Evolutionary conservation across 2,329 filamentous ascomycete species (phyloP), one percentile per base, ranked within the genome.

Genomic region (Penicillium sp.): DNA sequence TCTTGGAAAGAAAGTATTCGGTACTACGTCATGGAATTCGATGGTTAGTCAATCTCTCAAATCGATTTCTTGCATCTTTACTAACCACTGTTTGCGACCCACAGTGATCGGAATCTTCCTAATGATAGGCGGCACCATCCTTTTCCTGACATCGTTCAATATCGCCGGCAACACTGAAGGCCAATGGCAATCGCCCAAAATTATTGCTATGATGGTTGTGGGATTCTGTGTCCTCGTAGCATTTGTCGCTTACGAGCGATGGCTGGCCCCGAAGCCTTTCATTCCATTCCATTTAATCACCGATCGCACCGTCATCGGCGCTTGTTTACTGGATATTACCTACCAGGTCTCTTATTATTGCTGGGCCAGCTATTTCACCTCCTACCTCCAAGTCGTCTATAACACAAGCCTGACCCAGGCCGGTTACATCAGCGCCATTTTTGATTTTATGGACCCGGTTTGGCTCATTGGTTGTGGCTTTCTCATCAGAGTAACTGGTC

Each of bases 21-120:
- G 53, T 73, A 81, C 66, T 86, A 86, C 67, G 62, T 77, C n/a
- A 72, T 81, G 30, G 81, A 88, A 61, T 85, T 89, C 58, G 87
- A 89, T 65, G 61, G 77, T 78, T 37, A 61, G 72, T 65, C 9
- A 16, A 10, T 6, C 5, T 25, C 3, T 5, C 33, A 12, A 30
- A 16, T 26, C 30, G 3, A 12, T 9, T 48, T 8, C 14, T 5
- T 7, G 4, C n/a, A 22, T 47, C n/a, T 16, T 31, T 17, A 14
- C 38, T 36, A 12, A 12, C 8, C 28, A 3, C 14, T 22, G 1
- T 11, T 33, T 31, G 1, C 10, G 7, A n/a, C 12, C 5, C 30
- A 22, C 11, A 42, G 75, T 84, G 2, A 55, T 84, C 19, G 86
- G 87, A 6, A 76, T 88, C 22, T 58, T 88, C 26, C 73, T 89